Conservation (phyloP, 108 stramenopile species). For the Nitzschia sp. region DNA sequence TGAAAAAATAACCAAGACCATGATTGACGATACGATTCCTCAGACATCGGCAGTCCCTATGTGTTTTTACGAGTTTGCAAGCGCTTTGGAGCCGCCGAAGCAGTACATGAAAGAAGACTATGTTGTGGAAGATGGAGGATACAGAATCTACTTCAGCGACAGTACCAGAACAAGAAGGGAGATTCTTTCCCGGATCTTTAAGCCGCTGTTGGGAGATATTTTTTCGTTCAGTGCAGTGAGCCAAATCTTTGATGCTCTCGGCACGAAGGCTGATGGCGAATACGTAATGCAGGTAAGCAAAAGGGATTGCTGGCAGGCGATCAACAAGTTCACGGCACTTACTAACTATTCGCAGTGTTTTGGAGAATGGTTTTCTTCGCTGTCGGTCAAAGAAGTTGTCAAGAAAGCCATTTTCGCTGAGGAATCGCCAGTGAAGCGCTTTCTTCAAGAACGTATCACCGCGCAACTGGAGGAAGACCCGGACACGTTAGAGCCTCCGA, state of each 20-base stretch:
- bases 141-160: constrained; percentile 59
- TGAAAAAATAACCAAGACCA: constrained; percentile 31
- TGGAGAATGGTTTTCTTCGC: constrained; percentile 77
- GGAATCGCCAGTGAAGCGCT: constrained; percentile 68
- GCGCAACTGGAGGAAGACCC: constrained; percentile 25
- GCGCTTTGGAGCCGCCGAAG: constrained; percentile 31
- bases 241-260: constrained; percentile 61
- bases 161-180: constrained; percentile 61
- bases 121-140: constrained; percentile 30
- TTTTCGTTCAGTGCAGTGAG: constrained; percentile 74
- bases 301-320: background rate
- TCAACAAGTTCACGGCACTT: background rate
- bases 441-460: constrained; percentile 62
- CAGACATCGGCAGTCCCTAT: constrained; percentile 13
- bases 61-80: constrained; percentile 39
- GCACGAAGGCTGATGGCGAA: constrained; percentile 56
- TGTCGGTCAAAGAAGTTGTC: constrained; percentile 47
- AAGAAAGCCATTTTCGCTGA: constrained; percentile 53
- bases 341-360: constrained; percentile 41
- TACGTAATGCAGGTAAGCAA: constrained; percentile 47
- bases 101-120: constrained; percentile 30
- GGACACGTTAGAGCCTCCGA: constrained; percentile 19
- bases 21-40: constrained; percentile 17
- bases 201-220: constrained; percentile 66
- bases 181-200: constrained; percentile 66